A percentile compares a stretch with the other conserved stretches of the same genome.
These are phyloP conservation scores for Stemphylium vesicarium DNA, from an alignment of 2,329 filamentous ascomycete genomes.

Conservation along the genomic window DNA sequence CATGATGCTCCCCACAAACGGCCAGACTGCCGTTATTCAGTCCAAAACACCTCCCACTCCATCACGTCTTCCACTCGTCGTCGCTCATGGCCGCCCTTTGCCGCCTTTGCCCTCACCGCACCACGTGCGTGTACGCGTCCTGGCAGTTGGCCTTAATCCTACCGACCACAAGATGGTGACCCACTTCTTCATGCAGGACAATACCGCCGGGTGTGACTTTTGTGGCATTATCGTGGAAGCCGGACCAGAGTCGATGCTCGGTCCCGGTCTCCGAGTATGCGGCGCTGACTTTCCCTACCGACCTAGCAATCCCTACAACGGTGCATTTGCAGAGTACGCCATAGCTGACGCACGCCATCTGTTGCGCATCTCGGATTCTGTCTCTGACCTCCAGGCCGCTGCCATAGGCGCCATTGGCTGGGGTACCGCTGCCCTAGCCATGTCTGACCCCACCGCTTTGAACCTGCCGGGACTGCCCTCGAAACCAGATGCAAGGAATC, in stretches of 20 bases:
- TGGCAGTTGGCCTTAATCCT: background rate
- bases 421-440: background rate
- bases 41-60: background rate
- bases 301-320: background rate
- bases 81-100: background rate
- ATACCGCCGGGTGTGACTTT: background rate
- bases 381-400: background rate
- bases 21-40: background rate
- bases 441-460: background rate
- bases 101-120: background rate
- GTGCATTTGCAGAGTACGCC: background rate
- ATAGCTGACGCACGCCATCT: background rate
- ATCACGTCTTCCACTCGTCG: background rate
- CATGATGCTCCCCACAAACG: background rate
- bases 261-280: background rate
- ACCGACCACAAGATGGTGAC: slow-evolving; percentile 2
- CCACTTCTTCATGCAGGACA: background rate
- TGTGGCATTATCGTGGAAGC: background rate
- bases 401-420: background rate
- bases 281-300: background rate
- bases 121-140: background rate
- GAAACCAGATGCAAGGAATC: background rate
- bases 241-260: background rate
- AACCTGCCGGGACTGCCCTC: background rate
- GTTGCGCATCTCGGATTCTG: background rate